Conservation (phyloP, 1,284 basidiomycete genomes). For the Leccinum pallidistipes region DNA sequence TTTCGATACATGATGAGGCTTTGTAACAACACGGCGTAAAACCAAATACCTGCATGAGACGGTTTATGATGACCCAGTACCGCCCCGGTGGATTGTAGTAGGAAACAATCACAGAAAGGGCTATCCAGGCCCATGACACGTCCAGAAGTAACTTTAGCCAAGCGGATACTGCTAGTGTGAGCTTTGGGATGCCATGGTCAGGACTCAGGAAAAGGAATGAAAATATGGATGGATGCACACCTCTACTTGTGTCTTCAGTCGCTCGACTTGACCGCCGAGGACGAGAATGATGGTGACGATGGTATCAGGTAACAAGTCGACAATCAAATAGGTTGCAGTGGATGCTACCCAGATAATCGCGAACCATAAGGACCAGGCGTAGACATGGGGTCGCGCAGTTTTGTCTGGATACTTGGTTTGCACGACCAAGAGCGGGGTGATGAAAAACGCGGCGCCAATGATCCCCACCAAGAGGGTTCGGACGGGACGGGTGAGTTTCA, state of each 20-base stretch:
- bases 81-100: conserved; percentile 57
- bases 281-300: conserved; percentile 54
- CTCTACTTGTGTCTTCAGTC: conserved; percentile 63
- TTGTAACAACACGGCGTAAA: neutral
- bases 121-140: conserved; percentile 70
- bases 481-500: conserved; percentile 63
- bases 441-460: conserved; percentile 61
- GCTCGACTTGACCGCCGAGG: conserved; percentile 62
- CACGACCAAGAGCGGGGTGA: conserved; percentile 69
- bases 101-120: conserved; percentile 58
- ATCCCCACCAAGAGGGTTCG: conserved; percentile 55
- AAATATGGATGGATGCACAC: conserved; percentile 35
- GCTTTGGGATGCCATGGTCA: conserved; percentile 37
- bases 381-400: conserved; percentile 53
- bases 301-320: conserved; percentile 61
- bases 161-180: conserved; percentile 65
- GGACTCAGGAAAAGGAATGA: neutral
- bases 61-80: conserved; percentile 70
- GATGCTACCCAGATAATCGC: conserved; percentile 67
- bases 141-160: conserved; percentile 72
- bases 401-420: conserved; percentile 54
- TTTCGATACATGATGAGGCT: conserved; percentile 9
- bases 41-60: conserved; percentile 58
- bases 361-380: conserved; percentile 73
- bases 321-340: conserved; percentile 60